Evolutionary conservation across 352 stramenopile genomes (phyloP).

Genomic region (Globisporangium carolinianum): DNA sequence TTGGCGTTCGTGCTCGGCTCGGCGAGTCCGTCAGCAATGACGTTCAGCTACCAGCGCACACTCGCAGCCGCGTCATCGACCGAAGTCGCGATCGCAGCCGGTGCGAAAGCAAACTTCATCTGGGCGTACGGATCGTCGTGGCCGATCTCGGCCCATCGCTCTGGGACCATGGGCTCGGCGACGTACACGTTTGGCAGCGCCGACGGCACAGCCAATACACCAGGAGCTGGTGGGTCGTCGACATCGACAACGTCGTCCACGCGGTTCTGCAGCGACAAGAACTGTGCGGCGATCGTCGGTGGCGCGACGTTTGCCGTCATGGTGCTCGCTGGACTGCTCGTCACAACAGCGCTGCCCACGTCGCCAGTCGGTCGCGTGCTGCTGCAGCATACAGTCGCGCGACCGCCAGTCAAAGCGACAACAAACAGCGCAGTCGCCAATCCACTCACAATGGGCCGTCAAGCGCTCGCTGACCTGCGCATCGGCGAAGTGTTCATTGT

Average conservation of each 20-base stretch:
- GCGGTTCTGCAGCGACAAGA: conserved; percentile 47
- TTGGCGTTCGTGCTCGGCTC: conserved; percentile 32
- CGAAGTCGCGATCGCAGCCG: conserved; percentile 43
- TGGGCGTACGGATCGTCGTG: conserved; percentile 69
- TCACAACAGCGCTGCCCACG: conserved; percentile 31
- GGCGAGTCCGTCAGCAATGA: conserved; percentile 31
- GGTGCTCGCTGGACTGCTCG: conserved; percentile 41
- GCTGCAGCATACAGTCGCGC: conserved; percentile 40
- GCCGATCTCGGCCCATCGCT: conserved; percentile 44
- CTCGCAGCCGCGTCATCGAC: conserved; percentile 34
- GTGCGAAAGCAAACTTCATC: conserved; percentile 34
- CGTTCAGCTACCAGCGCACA: conserved; percentile 68
- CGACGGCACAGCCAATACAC: not conserved
- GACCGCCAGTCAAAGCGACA: conserved; percentile 35
- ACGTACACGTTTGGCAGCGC: conserved; percentile 42
- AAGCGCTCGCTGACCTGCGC: not conserved
- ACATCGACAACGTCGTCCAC: not conserved
- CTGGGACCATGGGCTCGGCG: conserved; percentile 41
- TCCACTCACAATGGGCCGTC: no score
- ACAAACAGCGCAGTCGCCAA: conserved; percentile 40
- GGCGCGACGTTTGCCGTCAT: conserved; percentile 43
- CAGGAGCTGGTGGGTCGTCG: not conserved
- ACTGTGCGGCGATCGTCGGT: conserved; percentile 57
- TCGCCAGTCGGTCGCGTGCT: conserved; percentile 32
- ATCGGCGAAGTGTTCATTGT: conserved; percentile 58